These are phyloP conservation scores for Kluyveromyces marxianus DNA, from an alignment of 1,139 yeast species.

Conservation along the genomic window DNA sequence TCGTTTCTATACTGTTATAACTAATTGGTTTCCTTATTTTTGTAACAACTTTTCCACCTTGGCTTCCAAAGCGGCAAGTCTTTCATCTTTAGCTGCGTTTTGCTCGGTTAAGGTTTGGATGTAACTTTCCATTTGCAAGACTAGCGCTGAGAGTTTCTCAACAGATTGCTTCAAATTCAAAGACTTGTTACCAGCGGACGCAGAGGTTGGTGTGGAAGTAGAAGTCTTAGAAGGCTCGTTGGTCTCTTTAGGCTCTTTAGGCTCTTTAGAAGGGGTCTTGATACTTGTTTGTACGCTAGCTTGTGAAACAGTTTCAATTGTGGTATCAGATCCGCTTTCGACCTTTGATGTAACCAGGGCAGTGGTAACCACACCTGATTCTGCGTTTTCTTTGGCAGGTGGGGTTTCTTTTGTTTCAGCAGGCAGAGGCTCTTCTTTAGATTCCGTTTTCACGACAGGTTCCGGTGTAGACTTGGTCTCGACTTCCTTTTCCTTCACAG, in stretches of 20 bases:
- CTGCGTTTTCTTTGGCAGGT: neutral
- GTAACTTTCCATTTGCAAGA: constrained; percentile 47
- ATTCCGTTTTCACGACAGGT: neutral
- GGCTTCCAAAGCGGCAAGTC: constrained; percentile 39
- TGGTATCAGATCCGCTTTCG: constrained; percentile 15
- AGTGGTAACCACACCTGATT: neutral
- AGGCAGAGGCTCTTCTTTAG: neutral
- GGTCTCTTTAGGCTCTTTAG: neutral
- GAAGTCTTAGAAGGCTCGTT: neutral
- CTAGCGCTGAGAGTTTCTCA: constrained; percentile 53
- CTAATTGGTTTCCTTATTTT: constrained; percentile 8
- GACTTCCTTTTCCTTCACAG: constrained; percentile 29
- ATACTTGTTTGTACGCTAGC: constrained; percentile 3
- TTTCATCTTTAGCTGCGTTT: constrained; percentile 56
- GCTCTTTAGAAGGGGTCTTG: neutral
- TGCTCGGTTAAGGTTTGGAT: constrained; percentile 45
- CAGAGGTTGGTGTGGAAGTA: constrained; percentile 18
- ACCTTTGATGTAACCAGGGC: constrained; percentile 15
- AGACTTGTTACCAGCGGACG: constrained; percentile 20
- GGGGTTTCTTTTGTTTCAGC: neutral
- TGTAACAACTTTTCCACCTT: constrained; percentile 36
- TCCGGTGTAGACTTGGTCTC: neutral
- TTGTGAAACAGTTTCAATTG: constrained; percentile 12
- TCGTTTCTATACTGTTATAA: no score
- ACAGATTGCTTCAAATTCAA: constrained; percentile 64